phyloP scores from a whole-genome alignment of 2,329 filamentous ascomycete genomes.

The Aspergillus sp. region DNA sequence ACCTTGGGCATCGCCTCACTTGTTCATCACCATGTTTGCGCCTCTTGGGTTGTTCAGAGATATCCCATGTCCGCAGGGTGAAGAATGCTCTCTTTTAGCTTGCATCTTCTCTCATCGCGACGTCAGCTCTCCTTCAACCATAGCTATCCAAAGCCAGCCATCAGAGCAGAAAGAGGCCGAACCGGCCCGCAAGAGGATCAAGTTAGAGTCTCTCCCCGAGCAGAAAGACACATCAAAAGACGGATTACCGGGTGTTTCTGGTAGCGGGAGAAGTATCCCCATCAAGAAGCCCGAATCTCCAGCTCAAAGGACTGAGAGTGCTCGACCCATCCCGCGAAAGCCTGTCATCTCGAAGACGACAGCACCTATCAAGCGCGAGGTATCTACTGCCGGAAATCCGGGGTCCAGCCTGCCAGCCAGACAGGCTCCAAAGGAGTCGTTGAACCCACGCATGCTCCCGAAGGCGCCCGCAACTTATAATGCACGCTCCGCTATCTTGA shows the following conservation, averaged over 20 bases:
- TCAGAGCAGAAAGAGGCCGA: neutral
- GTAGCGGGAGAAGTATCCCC: conserved; percentile 17
- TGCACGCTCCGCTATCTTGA: conserved; percentile 43
- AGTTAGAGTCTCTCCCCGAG: neutral
- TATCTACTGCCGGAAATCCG: neutral
- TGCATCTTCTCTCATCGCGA: conserved; percentile 60
- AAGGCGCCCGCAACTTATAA: conserved; percentile 45
- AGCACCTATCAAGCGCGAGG: conserved; percentile 1
- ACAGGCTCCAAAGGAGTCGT: conserved; percentile 39
- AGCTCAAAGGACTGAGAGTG: neutral
- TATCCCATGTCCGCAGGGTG: conserved; percentile 53
- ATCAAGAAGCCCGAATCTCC: conserved; percentile 31
- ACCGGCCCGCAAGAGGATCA: conserved; percentile 1
- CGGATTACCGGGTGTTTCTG: neutral
- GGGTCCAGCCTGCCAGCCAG: conserved; percentile 24
- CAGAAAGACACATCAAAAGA: neutral
- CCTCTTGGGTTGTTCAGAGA: conserved; percentile 56
- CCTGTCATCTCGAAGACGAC: conserved; percentile 3
- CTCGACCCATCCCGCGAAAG: neutral
- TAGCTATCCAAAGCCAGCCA: conserved; percentile 14
- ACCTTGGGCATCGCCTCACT: neutral
- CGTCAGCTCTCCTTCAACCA: neutral
- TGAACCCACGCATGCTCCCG: conserved; percentile 47
- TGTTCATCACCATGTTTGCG: conserved; percentile 49
- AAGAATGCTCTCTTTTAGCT: conserved; percentile 52